Base-by-base conservation (phyloP, 345 rosid species). In the Cardiospermum halicacabum region DNA sequence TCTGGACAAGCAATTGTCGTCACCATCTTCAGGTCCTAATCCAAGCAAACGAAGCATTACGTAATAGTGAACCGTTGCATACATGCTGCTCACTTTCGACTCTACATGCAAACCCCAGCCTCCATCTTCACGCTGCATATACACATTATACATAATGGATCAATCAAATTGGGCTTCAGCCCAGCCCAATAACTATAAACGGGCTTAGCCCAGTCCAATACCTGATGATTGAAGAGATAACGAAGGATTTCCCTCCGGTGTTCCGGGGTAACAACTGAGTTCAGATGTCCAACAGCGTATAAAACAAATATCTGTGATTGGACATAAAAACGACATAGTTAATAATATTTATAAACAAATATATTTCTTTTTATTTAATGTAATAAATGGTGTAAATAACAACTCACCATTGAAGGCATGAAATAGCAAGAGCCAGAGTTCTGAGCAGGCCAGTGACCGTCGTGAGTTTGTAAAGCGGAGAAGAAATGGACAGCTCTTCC, bases 31-130 rank as follows among this genome's bases (percentile, higher is more conserved):
- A 3, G 74, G 77, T 58, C 70, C 74, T 69, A 72, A 77, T 65
- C 82, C 80, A 58, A 75, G 77, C 36, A 79, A 48, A 3, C 82
- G 67, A 66, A 75, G 39, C 24, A 70, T 69, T 48, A 79, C 58
- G 70, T 78, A 78, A 64, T 66, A 69, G 8, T 75, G 36, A 1
- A 61, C 62, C 51, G 82, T 74, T 58, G 72, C 39, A 66, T 71
- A 78, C 82, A 78, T 78, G 4, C 67, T 78, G 62, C 76, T 71
- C 18, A 13, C 7, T 6, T 74, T 50, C 2, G 78, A 67, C 68
- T 77, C 81, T 57, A 74, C 58, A 45, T 74, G 76, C 39, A 78
- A 60, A 3, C 82, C 76, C 79, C 82, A 78, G 24, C 76, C 76
- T 47, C 79, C 79, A 75, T 78, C 79, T 64, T 71, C 70, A 60